Evolutionary conservation across 2,329 filamentous ascomycete genomes (phyloP), one percentile per base, ranked within the genome.

Genomic region (Thielaviopsis cerberus): DNA sequence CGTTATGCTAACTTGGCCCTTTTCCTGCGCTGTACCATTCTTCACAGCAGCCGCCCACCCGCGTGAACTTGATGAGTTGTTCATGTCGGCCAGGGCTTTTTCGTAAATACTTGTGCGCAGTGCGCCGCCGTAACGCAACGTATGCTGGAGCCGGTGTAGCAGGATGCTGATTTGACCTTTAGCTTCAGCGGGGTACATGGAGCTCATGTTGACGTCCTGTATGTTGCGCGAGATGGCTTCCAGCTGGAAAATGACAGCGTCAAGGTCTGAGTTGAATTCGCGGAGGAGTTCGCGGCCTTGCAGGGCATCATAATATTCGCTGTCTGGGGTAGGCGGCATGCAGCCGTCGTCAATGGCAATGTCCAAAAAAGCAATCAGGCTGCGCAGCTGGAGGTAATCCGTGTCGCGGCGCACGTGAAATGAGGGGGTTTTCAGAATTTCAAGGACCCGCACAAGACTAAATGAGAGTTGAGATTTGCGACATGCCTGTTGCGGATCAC

Each of bases 131-230:
- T 85, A 86, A 54, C 88, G 76, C 53, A 91, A 82, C 2, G 80
- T 77, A 66, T 85, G 82, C 53, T 81, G 71, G 15, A 96, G 73
- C 58, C 90, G 80, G 64, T 86, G 81, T 60, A 83, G 77, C n/a
- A 95, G 71, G 59, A 82, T 77, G 64, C 94, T 85, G 45, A 94
- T 74, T 11, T 77, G 76, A 57, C 82, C 81, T 69, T 94, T 95
- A 13, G 86, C 81, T 65, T 94, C 82, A 27, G 86, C 85, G 27
- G 86, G 78, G 17, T 78, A 77, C 59, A 92, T 74, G 64, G 85
- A 81, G 23, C 81, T 81, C 51, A 87, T 84, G 48, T 86, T 87
- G 1, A 82, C 77, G 65, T 89, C 86, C 60, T 83, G 77, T 64
- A 94, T 94, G 45, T 76, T 76, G 59, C 73, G 72, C 69, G 74